Evolutionary conservation across 192 early-diverging fungal species (phyloP).

Genomic region (Mortierella hygrophila): DNA sequence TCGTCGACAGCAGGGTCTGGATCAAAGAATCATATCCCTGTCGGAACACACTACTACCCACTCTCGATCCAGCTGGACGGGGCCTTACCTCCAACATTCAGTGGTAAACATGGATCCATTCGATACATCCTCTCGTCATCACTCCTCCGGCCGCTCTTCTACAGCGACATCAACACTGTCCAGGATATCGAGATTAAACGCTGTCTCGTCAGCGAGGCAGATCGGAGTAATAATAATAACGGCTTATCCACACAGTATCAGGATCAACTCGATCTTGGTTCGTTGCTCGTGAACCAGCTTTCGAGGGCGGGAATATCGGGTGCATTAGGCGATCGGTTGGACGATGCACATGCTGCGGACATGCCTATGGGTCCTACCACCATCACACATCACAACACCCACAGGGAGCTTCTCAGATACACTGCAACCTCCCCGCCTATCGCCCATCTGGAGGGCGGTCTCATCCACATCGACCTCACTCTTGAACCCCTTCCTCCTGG

Average conservation of each 20-base stretch:
- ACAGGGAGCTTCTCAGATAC: conserved; percentile 50
- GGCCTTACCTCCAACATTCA: conserved; percentile 58
- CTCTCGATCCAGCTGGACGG: conserved; percentile 52
- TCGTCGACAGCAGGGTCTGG: conserved; percentile 18
- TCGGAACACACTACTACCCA: conserved; percentile 52
- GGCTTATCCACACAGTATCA: neutral
- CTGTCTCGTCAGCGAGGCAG: conserved; percentile 48
- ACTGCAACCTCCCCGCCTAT: conserved; percentile 45
- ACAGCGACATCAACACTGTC: conserved; percentile 53
- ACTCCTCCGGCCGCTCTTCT: conserved; percentile 57
- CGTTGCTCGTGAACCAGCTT: conserved; percentile 30
- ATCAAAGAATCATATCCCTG: conserved; percentile 51
- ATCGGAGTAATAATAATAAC: neutral
- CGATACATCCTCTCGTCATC: conserved; percentile 56
- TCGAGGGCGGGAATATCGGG: conserved; percentile 22
- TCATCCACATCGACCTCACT: conserved; percentile 35
- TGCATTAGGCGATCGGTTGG: neutral
- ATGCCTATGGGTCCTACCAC: conserved; percentile 22
- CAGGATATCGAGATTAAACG: conserved; percentile 60
- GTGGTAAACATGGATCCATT: conserved; percentile 62
- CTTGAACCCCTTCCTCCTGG: conserved; percentile 51
- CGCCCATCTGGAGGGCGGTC: conserved; percentile 42
- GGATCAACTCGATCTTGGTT: conserved; percentile 28
- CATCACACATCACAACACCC: conserved; percentile 50
- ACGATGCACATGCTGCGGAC: neutral